Conservation (phyloP, 2,329 filamentous ascomycete species). For the Fusarium nodosum region DNA sequence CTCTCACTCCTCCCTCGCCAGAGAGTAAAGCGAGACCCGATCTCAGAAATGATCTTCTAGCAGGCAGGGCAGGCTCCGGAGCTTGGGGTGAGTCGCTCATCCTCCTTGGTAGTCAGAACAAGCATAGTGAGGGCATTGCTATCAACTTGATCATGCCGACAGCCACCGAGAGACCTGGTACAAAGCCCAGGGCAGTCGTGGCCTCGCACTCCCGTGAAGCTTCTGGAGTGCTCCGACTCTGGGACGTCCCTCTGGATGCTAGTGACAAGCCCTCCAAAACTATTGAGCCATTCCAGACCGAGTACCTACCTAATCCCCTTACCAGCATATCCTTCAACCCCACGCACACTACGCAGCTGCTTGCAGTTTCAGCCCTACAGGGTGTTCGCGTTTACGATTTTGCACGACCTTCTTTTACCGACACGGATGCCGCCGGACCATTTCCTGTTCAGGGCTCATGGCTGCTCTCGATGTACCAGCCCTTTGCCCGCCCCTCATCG, state of each 20-base stretch:
- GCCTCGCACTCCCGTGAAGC: conserved; percentile 72
- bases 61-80: conserved; percentile 69
- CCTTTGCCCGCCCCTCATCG: conserved; percentile 64
- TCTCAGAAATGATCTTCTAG: conserved; percentile 64
- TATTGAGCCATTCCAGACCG: conserved; percentile 69
- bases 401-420: conserved; percentile 64
- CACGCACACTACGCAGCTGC: conserved; percentile 68
- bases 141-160: conserved; percentile 65
- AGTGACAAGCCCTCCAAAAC: conserved; percentile 51
- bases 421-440: conserved; percentile 64
- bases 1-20: conserved; percentile 72
- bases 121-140: conserved; percentile 67
- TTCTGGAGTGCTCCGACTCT: conserved; percentile 69
- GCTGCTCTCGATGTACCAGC: conserved; percentile 72
- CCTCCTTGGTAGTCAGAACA: conserved; percentile 66
- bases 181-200: conserved; percentile 64
- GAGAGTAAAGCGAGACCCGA: conserved; percentile 70
- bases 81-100: conserved; percentile 74
- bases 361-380: conserved; percentile 68
- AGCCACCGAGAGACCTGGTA: conserved; percentile 55
- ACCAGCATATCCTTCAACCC: conserved; percentile 72
- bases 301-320: conserved; percentile 69
- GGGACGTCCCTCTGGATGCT: conserved; percentile 67
- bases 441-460: conserved; percentile 73
- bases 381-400: conserved; percentile 75